A percentile compares a stretch with the other conserved stretches of the same genome.
Conservation (phyloP, 306 rosid genomes). For the Acmispon strigosus region DNA sequence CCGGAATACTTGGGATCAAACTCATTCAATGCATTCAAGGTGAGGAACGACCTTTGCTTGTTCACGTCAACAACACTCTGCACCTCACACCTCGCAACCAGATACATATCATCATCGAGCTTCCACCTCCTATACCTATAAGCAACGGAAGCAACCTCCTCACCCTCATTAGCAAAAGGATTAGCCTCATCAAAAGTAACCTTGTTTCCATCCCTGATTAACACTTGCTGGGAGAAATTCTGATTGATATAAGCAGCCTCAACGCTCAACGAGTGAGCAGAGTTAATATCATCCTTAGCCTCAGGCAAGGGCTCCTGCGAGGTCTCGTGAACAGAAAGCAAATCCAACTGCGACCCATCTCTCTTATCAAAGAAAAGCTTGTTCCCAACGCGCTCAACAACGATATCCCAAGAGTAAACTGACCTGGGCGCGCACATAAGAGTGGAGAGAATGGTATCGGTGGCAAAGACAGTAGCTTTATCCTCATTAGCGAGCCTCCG, state of each 20-base stretch:
- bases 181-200: conserved; percentile 77
- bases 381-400: conserved; percentile 84
- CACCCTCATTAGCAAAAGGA: conserved; percentile 93
- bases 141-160: conserved; percentile 84
- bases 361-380: conserved; percentile 85
- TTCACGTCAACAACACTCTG: conserved; percentile 88
- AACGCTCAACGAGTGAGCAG: conserved; percentile 64
- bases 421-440: conserved; percentile 95
- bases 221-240: conserved; percentile 85
- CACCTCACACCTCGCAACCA: conserved; percentile 86
- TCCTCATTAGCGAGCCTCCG: conserved; percentile 84
- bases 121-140: conserved; percentile 91
- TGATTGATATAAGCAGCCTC: conserved; percentile 92
- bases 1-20: conserved; percentile 91
- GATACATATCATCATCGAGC: conserved; percentile 74
- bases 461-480: conserved; percentile 76
- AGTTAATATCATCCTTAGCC: conserved; percentile 88
- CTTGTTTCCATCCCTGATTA: conserved; percentile 73
- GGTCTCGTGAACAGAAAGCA: conserved; percentile 87
- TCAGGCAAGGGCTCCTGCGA: conserved; percentile 94
- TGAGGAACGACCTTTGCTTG: conserved; percentile 81
- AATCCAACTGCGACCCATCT: conserved; percentile 87
- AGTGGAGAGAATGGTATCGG: conserved; percentile 71
- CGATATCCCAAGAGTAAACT: conserved; percentile 90
- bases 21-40: conserved; percentile 82